Percentiles rank a stretch among this genome's conserved stretches.
These are phyloP conservation scores for Cryoendolithus antarcticus DNA, from an alignment of 2,329 filamentous ascomycete genomes.

Conservation along the genomic window DNA sequence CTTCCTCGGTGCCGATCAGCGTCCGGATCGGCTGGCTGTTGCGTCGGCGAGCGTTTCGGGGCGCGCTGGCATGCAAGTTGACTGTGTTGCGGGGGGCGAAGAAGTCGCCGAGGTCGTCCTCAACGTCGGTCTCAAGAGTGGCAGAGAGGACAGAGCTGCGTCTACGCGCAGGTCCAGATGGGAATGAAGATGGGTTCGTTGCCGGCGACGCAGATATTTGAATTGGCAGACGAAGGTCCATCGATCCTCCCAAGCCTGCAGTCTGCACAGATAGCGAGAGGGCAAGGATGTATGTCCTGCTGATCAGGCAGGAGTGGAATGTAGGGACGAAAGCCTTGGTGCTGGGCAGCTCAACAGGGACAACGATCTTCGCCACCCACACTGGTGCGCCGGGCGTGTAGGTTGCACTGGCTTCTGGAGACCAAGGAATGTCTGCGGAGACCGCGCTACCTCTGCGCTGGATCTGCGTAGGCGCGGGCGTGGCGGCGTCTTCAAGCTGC, in stretches of 20 bases:
- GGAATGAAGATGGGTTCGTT: too few relatives aligned
- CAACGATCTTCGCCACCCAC: conserved; percentile 51
- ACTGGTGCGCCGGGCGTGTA: conserved; percentile 35
- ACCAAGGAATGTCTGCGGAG: conserved; percentile 20
- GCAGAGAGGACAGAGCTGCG: conserved; percentile 4
- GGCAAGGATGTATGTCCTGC: conserved; percentile 50
- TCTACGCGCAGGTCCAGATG: neutral
- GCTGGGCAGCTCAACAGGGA: conserved; percentile 49
- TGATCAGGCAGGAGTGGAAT: conserved; percentile 57
- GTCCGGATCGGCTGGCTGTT: neutral
- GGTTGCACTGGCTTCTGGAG: conserved; percentile 24
- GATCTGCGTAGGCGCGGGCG: conserved; percentile 5
- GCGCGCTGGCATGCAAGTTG: conserved; percentile 3
- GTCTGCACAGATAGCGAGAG: conserved; percentile 45
- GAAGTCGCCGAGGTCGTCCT: conserved; percentile 3
- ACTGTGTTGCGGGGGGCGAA: conserved; percentile 3
- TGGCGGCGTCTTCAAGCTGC: conserved; percentile 26
- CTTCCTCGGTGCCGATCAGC: too few relatives aligned
- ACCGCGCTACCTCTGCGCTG: conserved; percentile 29
- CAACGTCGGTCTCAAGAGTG: conserved; percentile 3
- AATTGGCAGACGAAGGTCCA: conserved; percentile 33
- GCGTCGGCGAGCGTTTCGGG: neutral
- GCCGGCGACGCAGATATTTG: conserved; percentile 25
- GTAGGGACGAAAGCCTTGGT: conserved; percentile 53
- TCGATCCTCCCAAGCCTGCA: conserved; percentile 29